Evolutionary conservation across 2,329 filamentous ascomycete species (phyloP).

Genomic region (Orbilia blumenaviensis): DNA sequence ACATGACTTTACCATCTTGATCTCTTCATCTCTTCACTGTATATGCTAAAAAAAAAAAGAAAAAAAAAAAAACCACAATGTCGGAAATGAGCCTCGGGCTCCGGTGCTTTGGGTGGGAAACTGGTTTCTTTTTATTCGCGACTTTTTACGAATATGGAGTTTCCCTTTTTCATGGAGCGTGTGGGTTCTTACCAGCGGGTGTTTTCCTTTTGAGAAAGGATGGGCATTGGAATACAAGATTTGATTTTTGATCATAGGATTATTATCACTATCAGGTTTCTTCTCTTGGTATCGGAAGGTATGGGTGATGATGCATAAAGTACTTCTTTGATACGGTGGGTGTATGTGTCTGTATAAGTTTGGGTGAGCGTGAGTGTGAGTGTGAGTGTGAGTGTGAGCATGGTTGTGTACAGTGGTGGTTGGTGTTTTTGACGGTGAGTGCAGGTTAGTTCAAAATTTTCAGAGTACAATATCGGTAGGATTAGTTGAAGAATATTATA

Average conservation of each 20-base stretch:
- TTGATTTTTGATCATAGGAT: background rate
- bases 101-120: background rate
- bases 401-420: background rate
- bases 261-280: background rate
- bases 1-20: background rate
- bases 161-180: background rate
- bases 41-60: background rate
- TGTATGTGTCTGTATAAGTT: background rate
- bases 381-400: background rate
- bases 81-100: background rate
- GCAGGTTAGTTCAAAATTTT: background rate
- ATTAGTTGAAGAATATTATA: slow-evolving; percentile 5
- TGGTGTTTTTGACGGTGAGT: slow-evolving; percentile 6
- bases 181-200: background rate
- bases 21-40: background rate
- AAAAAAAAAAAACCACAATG: background rate
- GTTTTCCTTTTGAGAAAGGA: background rate
- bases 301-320: background rate
- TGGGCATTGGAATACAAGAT: background rate
- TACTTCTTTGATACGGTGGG: slow-evolving; percentile 3
- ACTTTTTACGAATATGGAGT: background rate
- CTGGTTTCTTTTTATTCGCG: background rate
- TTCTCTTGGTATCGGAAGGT: background rate
- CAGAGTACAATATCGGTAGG: background rate
- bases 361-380: background rate